Evolutionary conservation across 768 basidiomycete species (phyloP), one percentile per base, ranked within the genome.

Genomic region (Boletus subparvulus): DNA sequence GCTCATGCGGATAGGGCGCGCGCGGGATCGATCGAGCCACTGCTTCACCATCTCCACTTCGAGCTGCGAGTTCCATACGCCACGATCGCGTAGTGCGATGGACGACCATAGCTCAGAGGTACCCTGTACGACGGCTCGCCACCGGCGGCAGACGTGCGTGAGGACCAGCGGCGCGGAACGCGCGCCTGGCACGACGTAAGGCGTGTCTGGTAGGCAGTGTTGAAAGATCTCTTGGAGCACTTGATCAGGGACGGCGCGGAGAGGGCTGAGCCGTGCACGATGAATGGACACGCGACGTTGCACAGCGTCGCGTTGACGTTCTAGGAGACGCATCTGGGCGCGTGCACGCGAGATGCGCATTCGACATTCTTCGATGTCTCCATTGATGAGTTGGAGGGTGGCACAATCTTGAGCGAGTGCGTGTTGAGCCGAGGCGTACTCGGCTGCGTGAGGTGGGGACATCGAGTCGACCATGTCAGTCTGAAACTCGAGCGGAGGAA

Each of bases 51-150:
- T 73, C 30, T 50, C 50, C 16, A 71, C 47, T 14, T 73, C 61
- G 21, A 62, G 55, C 9, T 65, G 62, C 36, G 52, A 60, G 45
- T 69, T 73, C 69, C 69, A 70, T n/a, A 59, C 52, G 19, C 70
- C 72, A n/a, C 55, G 59, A 44, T 74, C 72, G 10, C 51, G 37
- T 8, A 74, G 50, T 12, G 64, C 50, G 19, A 73, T 57, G 46
- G 62, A 67, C 11, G 69, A 60, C 73, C 73, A 74, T 1, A 74
- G 52, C 52, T 72, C 68, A 4, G 74, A 69, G 3, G 74, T 67
- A 6, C 61, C 56, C 16, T 66, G 62, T 21, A 53, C 63, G 53
- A 75, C 61, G 7, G 32, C 46, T 42, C 73, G 60, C 73, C 73
- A 74, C 26, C 71, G 62, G 17, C 62, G 71, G 56, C 73, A 74